Evolutionary conservation across 257 asterid species (phyloP).

Genomic region (Anisodus acutangulus): DNA sequence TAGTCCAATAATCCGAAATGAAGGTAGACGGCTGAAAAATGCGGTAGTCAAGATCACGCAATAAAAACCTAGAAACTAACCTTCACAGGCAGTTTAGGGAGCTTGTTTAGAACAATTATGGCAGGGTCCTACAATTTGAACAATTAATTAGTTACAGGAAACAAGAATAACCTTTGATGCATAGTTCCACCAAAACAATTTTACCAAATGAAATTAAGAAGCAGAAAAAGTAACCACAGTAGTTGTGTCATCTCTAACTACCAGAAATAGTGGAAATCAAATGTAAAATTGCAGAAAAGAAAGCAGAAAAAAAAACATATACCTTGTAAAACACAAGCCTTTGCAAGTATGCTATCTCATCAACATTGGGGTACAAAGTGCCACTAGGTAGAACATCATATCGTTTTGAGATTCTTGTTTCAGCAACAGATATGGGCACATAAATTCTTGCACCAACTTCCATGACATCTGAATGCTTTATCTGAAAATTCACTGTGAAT

Average conservation of each 20-base stretch:
- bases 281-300: constrained; percentile 8
- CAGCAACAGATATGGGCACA: constrained; percentile 79
- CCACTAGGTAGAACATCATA: constrained; percentile 87
- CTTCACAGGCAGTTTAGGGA: constrained; percentile 93
- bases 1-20: constrained; percentile 20
- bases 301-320: constrained; percentile 12
- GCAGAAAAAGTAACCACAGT: constrained; percentile 9
- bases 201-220: not conserved
- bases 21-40: not conserved
- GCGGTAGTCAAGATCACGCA: not conserved
- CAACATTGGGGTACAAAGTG: constrained; percentile 87
- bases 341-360: constrained; percentile 81
- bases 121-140: constrained; percentile 76
- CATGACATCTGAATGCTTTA: constrained; percentile 71
- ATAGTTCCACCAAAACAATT: not conserved
- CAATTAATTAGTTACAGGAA: constrained; percentile 30
- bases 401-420: constrained; percentile 74
- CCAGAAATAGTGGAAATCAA: constrained; percentile 27
- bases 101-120: constrained; percentile 81
- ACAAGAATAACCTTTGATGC: constrained; percentile 25
- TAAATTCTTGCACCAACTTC: constrained; percentile 65
- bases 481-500: constrained; percentile 47
- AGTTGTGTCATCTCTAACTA: not conserved
- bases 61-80: constrained; percentile 45
- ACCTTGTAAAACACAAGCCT: constrained; percentile 91